These are phyloP conservation scores for Ophiostoma himal-ulmi DNA, from an alignment of 2,329 filamentous ascomycete genomes.

Conservation along the genomic window DNA sequence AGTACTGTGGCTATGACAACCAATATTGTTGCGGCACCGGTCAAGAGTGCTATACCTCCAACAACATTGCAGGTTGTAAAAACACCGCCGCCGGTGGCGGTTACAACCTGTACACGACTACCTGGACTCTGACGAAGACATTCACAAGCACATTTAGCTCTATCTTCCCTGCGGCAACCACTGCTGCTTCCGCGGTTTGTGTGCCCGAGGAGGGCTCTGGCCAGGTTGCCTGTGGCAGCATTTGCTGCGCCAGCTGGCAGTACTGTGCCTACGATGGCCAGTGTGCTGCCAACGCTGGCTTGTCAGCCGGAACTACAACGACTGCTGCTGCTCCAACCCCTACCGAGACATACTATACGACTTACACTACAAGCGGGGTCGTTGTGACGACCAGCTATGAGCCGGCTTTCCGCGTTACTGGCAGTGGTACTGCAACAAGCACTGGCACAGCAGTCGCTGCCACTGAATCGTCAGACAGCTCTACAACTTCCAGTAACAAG, in stretches of 20 bases:
- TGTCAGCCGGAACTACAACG: conserved; percentile 26
- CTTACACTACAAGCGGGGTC: conserved; percentile 37
- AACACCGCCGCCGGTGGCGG: conserved; percentile 33
- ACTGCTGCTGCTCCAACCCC: not conserved
- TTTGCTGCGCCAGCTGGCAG: conserved; percentile 66
- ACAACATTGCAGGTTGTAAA: conserved; percentile 47
- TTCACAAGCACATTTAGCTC: conserved; percentile 56
- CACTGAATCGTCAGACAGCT: conserved; percentile 30
- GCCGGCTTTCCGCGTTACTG: conserved; percentile 44
- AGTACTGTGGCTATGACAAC: conserved; percentile 50
- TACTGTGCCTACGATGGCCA: conserved; percentile 57
- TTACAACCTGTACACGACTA: conserved; percentile 44
- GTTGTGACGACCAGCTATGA: conserved; percentile 51
- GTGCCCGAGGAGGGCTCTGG: conserved; percentile 43
- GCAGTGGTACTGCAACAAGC: conserved; percentile 45
- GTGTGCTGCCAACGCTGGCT: conserved; percentile 48
- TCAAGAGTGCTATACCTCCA: conserved; percentile 47
- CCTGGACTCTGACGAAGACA: conserved; percentile 56
- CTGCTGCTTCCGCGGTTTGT: conserved; percentile 41
- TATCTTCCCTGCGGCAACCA: conserved; percentile 39
- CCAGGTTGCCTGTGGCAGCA: conserved; percentile 58
- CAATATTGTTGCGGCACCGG: conserved; percentile 50
- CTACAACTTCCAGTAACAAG: conserved; percentile 31
- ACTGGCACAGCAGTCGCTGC: conserved; percentile 48
- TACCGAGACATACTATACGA: conserved; percentile 19